Conservation (phyloP, 495 filamentous ascomycete species). For the Talaromyces thailandensis region DNA sequence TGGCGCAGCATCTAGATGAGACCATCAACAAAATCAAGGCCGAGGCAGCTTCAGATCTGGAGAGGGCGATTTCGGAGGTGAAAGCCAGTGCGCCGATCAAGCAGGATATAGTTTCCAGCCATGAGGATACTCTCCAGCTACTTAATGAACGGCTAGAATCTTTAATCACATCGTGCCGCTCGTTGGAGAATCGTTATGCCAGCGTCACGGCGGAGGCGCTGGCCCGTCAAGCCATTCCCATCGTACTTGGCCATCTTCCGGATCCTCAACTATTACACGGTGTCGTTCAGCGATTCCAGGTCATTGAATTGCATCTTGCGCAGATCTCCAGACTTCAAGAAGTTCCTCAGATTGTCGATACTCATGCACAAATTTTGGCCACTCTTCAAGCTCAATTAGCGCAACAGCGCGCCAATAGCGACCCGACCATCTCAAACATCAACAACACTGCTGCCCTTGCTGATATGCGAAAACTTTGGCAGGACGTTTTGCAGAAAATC, state of each 20-base stretch:
- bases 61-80: conserved; percentile 9
- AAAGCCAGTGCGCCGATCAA: conserved; percentile 8
- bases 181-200: conserved; percentile 28
- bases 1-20: background rate
- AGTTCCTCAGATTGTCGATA: background rate
- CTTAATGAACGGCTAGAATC: conserved; percentile 6
- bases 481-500: background rate
- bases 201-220: conserved; percentile 23
- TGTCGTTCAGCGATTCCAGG: background rate
- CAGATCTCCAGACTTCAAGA: background rate
- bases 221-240: conserved; percentile 24
- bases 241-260: conserved; percentile 28
- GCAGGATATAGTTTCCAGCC: background rate
- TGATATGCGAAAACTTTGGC: background rate
- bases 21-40: conserved; percentile 1
- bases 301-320: conserved; percentile 1
- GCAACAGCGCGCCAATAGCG: background rate
- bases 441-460: background rate
- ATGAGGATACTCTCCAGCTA: background rate
- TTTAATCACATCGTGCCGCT: conserved; percentile 19
- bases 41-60: conserved; percentile 1
- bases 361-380: background rate
- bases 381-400: background rate
- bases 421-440: background rate
- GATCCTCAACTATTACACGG: background rate